Base-by-base conservation (phyloP, 805 yeast species). In the Wickerhamomyces xylosicus region DNA sequence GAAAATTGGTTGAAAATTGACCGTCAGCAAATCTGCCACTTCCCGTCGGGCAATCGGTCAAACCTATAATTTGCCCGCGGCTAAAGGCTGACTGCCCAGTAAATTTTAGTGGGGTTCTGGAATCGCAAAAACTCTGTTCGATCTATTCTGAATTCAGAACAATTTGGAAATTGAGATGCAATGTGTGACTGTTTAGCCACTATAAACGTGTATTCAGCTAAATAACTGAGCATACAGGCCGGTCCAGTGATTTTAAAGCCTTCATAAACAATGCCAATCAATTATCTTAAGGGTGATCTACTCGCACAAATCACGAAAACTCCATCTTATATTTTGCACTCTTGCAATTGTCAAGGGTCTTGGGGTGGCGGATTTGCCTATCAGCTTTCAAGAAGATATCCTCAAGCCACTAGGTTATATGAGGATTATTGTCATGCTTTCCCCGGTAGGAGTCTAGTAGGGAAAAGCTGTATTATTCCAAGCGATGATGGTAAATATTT, bases 281-380 rank as follows among this genome's bases (percentile, higher is more conserved):
- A 52, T 36, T 77, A 79, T 54, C 57, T 71, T 28, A 61, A 64
- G 33, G 86, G 85, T 0, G 83, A 81, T 47, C 53, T 81, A 8
- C 77, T 81, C 45, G 46, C 55, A 9, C 34, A 54, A 0, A 46
- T 56, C 0, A 42, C 70, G 1, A 53, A 77, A 0, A 62, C 82
- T 3, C 54, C 85, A 4, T 82, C 82, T 1, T 31, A 15, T 31
- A 31, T 31, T 31, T 19, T 31, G 4, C 95, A 85, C 54, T 77
- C 95, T 0, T 85, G 95, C 52, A 85, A 85, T 53, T 77, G 86
- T 31, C 63, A 66, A 19, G 95, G 95, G 0, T 51, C 66, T 2
- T 85, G 95, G 95, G 92, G 92, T 4, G 90, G 85, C 3, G 95
- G 95, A 0, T 72, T 85, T 2, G 95, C 95, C 0, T 64, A 64